phyloP scores from a whole-genome alignment of 805 yeast genomes.

The Wickerhamiella spandovensis region DNA sequence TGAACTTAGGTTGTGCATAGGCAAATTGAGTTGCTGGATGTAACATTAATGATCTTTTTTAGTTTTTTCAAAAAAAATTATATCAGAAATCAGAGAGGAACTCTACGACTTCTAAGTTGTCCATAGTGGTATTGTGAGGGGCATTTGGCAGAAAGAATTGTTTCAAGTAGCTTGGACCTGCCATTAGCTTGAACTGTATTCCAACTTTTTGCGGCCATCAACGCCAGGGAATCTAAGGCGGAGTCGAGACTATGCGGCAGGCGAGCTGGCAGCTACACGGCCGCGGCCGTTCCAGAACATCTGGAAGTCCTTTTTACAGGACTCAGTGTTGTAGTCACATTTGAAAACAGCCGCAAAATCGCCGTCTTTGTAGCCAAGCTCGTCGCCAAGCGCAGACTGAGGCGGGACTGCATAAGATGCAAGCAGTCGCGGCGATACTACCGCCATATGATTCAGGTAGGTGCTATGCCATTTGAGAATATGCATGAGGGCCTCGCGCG shows the following conservation, averaged over 20 bases:
- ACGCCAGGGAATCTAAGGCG: no score
- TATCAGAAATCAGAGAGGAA: no score
- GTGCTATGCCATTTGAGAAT: constrained; percentile 91
- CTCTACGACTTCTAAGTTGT: not conserved
- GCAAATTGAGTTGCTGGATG: not conserved
- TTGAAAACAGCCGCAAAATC: constrained; percentile 26
- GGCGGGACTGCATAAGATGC: constrained; percentile 23
- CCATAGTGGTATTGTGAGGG: not conserved
- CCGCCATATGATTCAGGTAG: constrained; percentile 53
- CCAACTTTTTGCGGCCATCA: no score
- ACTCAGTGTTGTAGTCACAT: constrained; percentile 19
- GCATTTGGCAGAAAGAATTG: not conserved
- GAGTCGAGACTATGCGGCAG: not conserved
- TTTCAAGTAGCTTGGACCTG: not conserved
- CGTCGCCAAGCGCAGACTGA: constrained; percentile 13
- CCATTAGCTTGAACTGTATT: not conserved
- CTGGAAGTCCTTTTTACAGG: constrained; percentile 21
- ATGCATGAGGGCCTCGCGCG: constrained; percentile 54
- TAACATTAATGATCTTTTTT: not conserved
- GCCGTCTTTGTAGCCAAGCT: constrained; percentile 21
- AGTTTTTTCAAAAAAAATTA: no score
- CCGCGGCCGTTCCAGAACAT: constrained; percentile 20
- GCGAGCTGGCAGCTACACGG: constrained; percentile 5
- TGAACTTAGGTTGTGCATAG: no score
- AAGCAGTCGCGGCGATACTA: constrained; percentile 52